These are phyloP conservation scores for Puccinia triticina DNA, from an alignment of 1,284 basidiomycete genomes.

Conservation along the genomic window DNA sequence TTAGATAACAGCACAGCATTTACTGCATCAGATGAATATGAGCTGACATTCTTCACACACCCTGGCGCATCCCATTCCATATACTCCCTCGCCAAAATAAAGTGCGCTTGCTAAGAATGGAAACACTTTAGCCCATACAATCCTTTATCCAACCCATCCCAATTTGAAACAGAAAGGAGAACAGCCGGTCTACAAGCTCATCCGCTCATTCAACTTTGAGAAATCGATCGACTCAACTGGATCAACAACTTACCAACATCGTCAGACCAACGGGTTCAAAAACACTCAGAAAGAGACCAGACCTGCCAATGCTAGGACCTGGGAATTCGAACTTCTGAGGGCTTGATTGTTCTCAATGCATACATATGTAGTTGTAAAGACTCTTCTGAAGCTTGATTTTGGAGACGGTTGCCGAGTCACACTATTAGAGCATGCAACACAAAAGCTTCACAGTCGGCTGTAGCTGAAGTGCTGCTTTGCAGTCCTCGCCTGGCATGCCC, in stretches of 20 bases:
- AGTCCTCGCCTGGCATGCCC: too few species aligned
- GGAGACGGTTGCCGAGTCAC: too few species aligned
- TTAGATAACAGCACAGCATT: neutral
- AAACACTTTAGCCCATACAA: conserved; percentile 64
- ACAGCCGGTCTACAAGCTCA: conserved; percentile 72
- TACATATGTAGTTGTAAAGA: too few species aligned
- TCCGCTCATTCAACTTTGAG: conserved; percentile 82
- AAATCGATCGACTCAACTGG: conserved; percentile 60
- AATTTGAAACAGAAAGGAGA: conserved; percentile 54
- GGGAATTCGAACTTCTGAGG: conserved; percentile 17
- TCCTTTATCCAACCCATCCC: conserved; percentile 57
- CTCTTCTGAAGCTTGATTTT: too few species aligned
- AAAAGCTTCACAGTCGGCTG: neutral
- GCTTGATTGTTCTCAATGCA: neutral
- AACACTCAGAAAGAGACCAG: conserved; percentile 53
- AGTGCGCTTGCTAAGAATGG: conserved; percentile 70
- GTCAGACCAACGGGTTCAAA: conserved; percentile 80
- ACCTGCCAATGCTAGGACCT: conserved; percentile 14
- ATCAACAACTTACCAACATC: conserved; percentile 72
- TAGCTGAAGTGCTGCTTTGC: neutral
- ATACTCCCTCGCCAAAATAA: conserved; percentile 53
- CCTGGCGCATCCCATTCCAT: conserved; percentile 56
- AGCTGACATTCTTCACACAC: conserved; percentile 60
- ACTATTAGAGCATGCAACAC: neutral
- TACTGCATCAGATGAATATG: conserved; percentile 59